Evolutionary conservation across 2,329 filamentous ascomycete genomes (phyloP), one percentile per base, ranked within the genome.

Genomic region (Alternaria novae-zelandiae): DNA sequence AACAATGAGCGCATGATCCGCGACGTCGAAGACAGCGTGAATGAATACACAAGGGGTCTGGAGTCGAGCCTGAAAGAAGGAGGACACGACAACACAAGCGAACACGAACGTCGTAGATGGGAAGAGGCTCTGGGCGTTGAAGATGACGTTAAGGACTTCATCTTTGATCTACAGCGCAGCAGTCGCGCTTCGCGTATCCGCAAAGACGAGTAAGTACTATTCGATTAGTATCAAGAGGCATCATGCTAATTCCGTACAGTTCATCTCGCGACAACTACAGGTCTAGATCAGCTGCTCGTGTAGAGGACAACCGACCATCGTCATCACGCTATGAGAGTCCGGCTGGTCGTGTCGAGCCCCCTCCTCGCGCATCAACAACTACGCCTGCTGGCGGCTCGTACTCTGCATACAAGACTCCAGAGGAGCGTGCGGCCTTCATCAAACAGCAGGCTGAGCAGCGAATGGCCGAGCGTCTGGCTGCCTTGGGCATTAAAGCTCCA

Each of bases 381-480:
- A 73, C 83, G 15, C 76, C 83, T 28, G 81, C 88, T 28, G 88
- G 89, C 3, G 88, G 89, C 1, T 90, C 91, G 1, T 96, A 97
- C 76, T 87, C 92, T 3, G 88, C 93, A 5, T 96, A 96, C 79
- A 93, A 92, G 81, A 97, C 94, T 0, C 91, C 94, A 0, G 94
- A 98, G 80, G 95, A 99, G 75, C 89, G 96, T 59, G 94, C 96
- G 36, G 94, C 95, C 6, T 97, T 96, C 75, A 97, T 98, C 76
- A 97, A 96, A 79, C 94, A 97, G 79, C 95, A 97, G 79, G 96
- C 96, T 9, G 94, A 98, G 79, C 93, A 95, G 77, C 92, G 95
- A 63, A 98, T 99, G 91, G 95, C 96, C 36, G 96, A 98, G 80
- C 90, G 96, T 64, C 88, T 99, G 74, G 96, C 96, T 64, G 95